Conservation (phyloP, 257 asterid species). For the Echium plantagineum region DNA sequence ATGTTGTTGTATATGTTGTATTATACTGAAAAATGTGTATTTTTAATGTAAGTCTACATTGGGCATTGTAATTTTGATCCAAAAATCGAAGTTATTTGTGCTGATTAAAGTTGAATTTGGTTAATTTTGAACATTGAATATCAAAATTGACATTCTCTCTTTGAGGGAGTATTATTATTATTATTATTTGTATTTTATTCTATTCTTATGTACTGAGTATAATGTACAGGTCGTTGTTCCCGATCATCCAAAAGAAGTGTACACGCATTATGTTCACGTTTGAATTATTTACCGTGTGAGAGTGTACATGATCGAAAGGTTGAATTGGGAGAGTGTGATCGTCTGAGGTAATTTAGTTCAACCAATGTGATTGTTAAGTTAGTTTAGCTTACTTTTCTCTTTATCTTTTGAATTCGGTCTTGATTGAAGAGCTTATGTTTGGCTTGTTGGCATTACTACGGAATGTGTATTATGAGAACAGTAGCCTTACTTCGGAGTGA, state of each 20-base stretch:
- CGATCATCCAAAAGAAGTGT: constrained; percentile 17
- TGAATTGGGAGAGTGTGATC: constrained; percentile 15
- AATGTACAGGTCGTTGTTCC: constrained; percentile 15
- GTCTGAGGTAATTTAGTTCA: constrained; percentile 33
- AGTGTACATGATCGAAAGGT: constrained; percentile 12
- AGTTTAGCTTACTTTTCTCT: neutral
- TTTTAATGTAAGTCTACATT: too few relatives aligned
- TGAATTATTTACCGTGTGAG: constrained; percentile 15
- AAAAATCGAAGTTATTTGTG: too few relatives aligned
- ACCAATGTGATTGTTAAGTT: neutral
- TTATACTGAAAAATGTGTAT: too few relatives aligned
- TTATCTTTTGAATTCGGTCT: neutral
- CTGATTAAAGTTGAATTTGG: too few relatives aligned
- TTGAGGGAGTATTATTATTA: too few relatives aligned
- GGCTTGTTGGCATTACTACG: neutral
- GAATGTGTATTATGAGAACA: constrained; percentile 1
- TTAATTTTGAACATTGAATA: too few relatives aligned
- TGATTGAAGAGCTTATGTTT: neutral
- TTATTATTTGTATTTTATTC: neutral
- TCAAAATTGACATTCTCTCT: too few relatives aligned
- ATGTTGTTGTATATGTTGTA: too few relatives aligned
- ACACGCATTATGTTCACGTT: constrained; percentile 15
- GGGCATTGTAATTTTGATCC: too few relatives aligned
- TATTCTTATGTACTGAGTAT: neutral
- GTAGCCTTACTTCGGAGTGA: constrained; percentile 37